phyloP scores from a whole-genome alignment of 2,329 filamentous ascomycete species.

The Talaromyces atroroseus region DNA sequence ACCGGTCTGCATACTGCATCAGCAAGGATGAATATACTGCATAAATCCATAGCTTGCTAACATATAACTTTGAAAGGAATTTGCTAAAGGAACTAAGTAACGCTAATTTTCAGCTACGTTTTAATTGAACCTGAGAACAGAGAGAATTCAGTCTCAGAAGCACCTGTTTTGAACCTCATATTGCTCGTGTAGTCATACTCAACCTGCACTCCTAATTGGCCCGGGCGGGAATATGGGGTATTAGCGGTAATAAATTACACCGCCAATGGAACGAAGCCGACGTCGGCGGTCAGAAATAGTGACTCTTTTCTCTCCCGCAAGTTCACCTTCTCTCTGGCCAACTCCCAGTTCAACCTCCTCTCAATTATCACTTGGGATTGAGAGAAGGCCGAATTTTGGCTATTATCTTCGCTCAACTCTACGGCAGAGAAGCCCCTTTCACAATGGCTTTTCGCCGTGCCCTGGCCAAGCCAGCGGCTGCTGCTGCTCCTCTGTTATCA shows the following conservation, averaged over 20 bases:
- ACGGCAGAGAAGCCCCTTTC: constrained; percentile 1
- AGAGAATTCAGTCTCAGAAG: no score
- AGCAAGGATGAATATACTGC: no score
- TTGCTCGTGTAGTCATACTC: no score
- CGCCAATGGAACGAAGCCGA: constrained; percentile 21
- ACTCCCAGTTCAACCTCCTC: constrained; percentile 2
- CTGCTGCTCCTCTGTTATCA: constrained; percentile 16
- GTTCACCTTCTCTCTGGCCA: constrained; percentile 7
- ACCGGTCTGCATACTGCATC: neutral
- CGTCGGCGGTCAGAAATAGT: constrained; percentile 27
- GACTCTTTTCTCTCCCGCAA: constrained; percentile 9
- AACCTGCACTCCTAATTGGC: neutral
- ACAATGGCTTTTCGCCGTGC: constrained; percentile 37
- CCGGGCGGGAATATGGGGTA: constrained; percentile 8
- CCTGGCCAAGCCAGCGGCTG: constrained; percentile 27
- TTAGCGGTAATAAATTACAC: constrained; percentile 27
- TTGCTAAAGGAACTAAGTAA: no score
- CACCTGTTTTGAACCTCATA: no score
- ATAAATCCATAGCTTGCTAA: no score
- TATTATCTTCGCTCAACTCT: neutral
- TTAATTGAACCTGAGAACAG: neutral
- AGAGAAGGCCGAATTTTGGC: neutral
- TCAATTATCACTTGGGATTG: constrained; percentile 8
- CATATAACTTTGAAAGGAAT: no score
- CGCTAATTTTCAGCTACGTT: neutral